phyloP scores from a whole-genome alignment of 192 early-diverging fungal genomes.

The Lunasporangiospora selenospora region DNA sequence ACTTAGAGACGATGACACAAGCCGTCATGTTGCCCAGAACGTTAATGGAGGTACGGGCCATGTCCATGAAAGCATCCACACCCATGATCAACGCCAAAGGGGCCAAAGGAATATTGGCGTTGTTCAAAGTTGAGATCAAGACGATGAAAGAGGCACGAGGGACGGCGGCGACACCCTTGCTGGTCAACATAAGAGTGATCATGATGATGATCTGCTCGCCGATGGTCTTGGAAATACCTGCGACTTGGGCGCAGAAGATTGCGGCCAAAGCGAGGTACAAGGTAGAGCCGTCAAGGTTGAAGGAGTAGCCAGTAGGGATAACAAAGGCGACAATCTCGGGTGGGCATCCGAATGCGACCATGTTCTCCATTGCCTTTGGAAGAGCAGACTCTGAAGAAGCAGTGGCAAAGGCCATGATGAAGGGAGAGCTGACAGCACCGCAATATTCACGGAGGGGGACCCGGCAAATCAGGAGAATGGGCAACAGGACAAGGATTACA shows the following conservation, averaged over 20 bases:
- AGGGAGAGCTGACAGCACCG: constrained; percentile 60
- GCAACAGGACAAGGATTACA: constrained; percentile 60
- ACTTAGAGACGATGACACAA: constrained; percentile 65
- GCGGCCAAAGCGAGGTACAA: constrained; percentile 72
- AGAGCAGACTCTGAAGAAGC: constrained; percentile 79
- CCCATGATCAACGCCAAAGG: constrained; percentile 70
- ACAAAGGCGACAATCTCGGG: constrained; percentile 71
- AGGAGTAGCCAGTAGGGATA: constrained; percentile 75
- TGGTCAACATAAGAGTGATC: constrained; percentile 70
- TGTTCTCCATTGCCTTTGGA: constrained; percentile 73
- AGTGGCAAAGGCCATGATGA: constrained; percentile 77
- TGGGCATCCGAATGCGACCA: constrained; percentile 70
- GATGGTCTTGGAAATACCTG: constrained; percentile 53
- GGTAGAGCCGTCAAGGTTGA: constrained; percentile 81
- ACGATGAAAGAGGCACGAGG: constrained; percentile 69
- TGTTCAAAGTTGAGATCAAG: constrained; percentile 56
- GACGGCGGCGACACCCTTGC: constrained; percentile 71
- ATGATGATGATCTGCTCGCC: constrained; percentile 70
- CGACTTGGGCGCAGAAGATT: constrained; percentile 75
- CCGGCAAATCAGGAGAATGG: constrained; percentile 61
- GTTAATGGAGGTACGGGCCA: constrained; percentile 75
- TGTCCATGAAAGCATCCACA: constrained; percentile 82
- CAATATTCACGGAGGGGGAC: constrained; percentile 63
- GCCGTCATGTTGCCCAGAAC: constrained; percentile 77
- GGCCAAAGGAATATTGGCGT: constrained; percentile 63